Conservation (phyloP, 345 rosid species). For the Anastatica hierochuntica region DNA sequence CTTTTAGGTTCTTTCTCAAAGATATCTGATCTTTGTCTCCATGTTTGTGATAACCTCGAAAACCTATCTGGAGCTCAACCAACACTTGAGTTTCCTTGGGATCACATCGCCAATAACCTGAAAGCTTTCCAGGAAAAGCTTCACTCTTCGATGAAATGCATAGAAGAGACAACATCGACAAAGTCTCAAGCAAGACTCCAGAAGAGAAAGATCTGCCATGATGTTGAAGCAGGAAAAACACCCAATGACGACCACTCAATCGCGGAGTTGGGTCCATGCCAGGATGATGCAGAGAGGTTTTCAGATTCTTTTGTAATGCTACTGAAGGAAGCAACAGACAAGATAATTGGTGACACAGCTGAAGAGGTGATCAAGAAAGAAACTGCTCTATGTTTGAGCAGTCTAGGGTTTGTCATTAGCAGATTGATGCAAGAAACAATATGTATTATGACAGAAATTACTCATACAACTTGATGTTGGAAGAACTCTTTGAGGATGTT, state of each 20-base stretch:
- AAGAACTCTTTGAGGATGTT: not conserved
- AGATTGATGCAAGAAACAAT: slow-evolving; percentile 40
- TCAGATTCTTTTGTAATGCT: slow-evolving; percentile 30
- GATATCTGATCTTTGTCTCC: slow-evolving; percentile 36
- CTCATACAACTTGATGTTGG: slow-evolving; percentile 37
- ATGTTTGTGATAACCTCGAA: slow-evolving; percentile 25
- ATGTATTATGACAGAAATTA: slow-evolving; percentile 35
- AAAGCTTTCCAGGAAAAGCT: slow-evolving; percentile 33
- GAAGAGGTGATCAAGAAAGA: slow-evolving; percentile 33
- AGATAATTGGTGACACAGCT: slow-evolving; percentile 22
- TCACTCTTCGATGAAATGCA: slow-evolving; percentile 31
- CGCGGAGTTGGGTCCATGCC: slow-evolving; percentile 17
- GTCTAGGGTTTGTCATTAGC: slow-evolving; percentile 49
- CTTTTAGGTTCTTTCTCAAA: slow-evolving; percentile 34
- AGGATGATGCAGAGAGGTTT: slow-evolving; percentile 31
- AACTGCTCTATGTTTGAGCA: slow-evolving; percentile 30
- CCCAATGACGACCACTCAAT: slow-evolving; percentile 12
- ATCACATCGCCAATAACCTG: slow-evolving; percentile 29
- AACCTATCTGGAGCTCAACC: slow-evolving; percentile 27
- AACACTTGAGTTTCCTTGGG: slow-evolving; percentile 25
- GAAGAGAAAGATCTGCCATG: slow-evolving; percentile 30
- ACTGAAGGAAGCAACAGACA: slow-evolving; percentile 22
- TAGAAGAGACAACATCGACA: slow-evolving; percentile 24
- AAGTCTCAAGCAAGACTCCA: slow-evolving; percentile 27
- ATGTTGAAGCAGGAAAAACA: slow-evolving; percentile 42